These are phyloP conservation scores for Dimargaris cristalligena DNA, from an alignment of 192 early-diverging fungal genomes.

Conservation along the genomic window DNA sequence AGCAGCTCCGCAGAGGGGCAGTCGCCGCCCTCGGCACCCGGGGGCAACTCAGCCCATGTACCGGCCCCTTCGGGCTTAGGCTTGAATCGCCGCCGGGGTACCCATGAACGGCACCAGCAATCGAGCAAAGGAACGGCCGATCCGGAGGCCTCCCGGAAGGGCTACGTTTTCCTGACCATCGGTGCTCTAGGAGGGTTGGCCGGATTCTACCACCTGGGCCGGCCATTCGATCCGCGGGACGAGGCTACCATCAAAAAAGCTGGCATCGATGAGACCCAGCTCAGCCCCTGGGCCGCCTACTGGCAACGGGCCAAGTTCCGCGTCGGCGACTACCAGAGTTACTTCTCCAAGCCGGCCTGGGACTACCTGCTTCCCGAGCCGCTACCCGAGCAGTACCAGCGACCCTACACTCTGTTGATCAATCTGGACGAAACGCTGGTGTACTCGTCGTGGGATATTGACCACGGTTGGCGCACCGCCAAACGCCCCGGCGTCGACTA, in stretches of 20 bases:
- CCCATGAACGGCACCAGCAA: background rate
- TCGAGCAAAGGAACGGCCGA: background rate
- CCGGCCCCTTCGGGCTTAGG: too few relatives aligned
- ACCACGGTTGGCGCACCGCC: slow-evolving; percentile 91
- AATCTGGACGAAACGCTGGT: slow-evolving; percentile 89
- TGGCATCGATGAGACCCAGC: too few relatives aligned
- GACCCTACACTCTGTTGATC: slow-evolving; percentile 83
- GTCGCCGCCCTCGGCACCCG: background rate
- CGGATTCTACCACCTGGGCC: background rate
- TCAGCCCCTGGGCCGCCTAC: background rate
- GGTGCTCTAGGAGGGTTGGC: background rate
- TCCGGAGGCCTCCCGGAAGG: background rate
- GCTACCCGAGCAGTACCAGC: slow-evolving; percentile 58
- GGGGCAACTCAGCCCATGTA: too few relatives aligned
- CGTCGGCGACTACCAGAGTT: slow-evolving; percentile 14
- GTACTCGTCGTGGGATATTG: slow-evolving; percentile 87
- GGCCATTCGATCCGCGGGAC: background rate
- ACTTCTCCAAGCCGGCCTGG: slow-evolving; percentile 47
- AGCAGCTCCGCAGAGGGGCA: background rate
- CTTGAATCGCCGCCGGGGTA: background rate
- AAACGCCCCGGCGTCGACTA: slow-evolving; percentile 93
- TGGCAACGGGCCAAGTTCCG: slow-evolving; percentile 12
- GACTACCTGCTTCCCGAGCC: slow-evolving; percentile 88
- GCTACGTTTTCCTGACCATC: background rate
- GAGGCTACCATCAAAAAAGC: background rate